These are phyloP conservation scores for Fusarium brevicatenulatum DNA, from an alignment of 2,329 filamentous ascomycete genomes.

Conservation along the genomic window DNA sequence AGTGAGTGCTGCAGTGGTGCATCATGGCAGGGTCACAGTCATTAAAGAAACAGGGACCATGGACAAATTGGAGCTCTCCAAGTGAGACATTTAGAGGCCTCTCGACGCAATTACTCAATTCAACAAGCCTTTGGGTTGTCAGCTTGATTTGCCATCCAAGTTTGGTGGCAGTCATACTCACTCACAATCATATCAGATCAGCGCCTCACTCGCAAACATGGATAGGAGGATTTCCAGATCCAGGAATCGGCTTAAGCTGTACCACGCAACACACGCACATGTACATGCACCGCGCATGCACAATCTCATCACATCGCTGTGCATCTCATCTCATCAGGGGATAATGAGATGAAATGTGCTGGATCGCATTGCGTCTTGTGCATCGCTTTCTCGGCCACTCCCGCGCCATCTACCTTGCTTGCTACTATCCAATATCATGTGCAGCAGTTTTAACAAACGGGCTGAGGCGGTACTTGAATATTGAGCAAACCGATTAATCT, in stretches of 20 bases:
- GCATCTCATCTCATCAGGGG: background rate
- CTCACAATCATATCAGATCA: conserved; percentile 2
- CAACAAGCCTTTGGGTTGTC: conserved; percentile 20
- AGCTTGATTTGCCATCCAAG: conserved; percentile 4
- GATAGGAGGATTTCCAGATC: conserved; percentile 33
- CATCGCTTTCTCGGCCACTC: conserved; percentile 37
- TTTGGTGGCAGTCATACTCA: background rate
- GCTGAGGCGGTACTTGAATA: conserved; percentile 24
- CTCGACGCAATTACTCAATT: conserved; percentile 23
- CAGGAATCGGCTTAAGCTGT: conserved; percentile 35
- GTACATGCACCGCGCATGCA: conserved; percentile 5
- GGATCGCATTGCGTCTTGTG: conserved; percentile 40
- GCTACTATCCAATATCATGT: conserved; percentile 5
- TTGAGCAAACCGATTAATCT: conserved; percentile 6
- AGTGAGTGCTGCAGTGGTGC: conserved; percentile 6
- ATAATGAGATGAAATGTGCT: conserved; percentile 29
- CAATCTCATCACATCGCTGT: background rate
- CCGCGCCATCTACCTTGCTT: conserved; percentile 25
- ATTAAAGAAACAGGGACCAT: conserved; percentile 16
- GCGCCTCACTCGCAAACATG: conserved; percentile 11
- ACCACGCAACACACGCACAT: conserved; percentile 35
- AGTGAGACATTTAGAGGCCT: conserved; percentile 39
- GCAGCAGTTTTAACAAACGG: conserved; percentile 20
- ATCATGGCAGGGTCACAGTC: conserved; percentile 22
- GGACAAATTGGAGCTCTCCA: conserved; percentile 36